These are phyloP conservation scores for Pleurotus citrinopileatus DNA, from an alignment of 768 basidiomycete genomes.

Conservation along the genomic window DNA sequence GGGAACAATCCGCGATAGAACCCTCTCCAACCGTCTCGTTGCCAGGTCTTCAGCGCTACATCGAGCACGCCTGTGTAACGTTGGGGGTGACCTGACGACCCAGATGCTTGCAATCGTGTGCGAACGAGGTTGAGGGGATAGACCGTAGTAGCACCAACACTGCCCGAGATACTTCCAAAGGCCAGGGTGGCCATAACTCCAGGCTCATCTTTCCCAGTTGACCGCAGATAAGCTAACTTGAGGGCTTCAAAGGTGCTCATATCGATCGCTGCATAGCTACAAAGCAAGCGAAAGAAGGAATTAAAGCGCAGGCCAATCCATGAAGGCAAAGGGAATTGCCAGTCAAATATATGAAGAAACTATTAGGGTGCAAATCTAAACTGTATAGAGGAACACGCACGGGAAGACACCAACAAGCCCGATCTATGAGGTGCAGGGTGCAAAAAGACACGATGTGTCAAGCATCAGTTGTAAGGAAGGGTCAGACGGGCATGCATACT, in stretches of 20 bases:
- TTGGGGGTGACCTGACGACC: constrained; percentile 92
- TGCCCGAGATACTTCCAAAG: constrained; percentile 91
- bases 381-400: constrained; percentile 36
- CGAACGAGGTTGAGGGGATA: constrained; percentile 92
- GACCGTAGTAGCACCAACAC: constrained; percentile 90
- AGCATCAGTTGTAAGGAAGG: constrained; percentile 8
- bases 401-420: constrained; percentile 97
- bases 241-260: constrained; percentile 97
- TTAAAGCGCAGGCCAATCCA: not conserved
- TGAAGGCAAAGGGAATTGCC: not conserved
- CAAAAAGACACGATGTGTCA: constrained; percentile 14
- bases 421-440: constrained; percentile 48
- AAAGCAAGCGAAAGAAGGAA: constrained; percentile 1
- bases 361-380: constrained; percentile 3
- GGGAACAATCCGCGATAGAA: constrained; percentile 93
- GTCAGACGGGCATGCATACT: constrained; percentile 28
- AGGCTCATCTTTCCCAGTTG: constrained; percentile 86
- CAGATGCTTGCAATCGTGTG: constrained; percentile 94
- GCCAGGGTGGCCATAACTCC: constrained; percentile 83
- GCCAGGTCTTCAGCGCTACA: constrained; percentile 76
- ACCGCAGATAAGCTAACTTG: constrained; percentile 85
- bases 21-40: constrained; percentile 87
- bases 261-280: constrained; percentile 89
- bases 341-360: not conserved
- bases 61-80: constrained; percentile 86